phyloP scores from a whole-genome alignment of 1,139 yeast species.

The Protomyces macrosporus region DNA sequence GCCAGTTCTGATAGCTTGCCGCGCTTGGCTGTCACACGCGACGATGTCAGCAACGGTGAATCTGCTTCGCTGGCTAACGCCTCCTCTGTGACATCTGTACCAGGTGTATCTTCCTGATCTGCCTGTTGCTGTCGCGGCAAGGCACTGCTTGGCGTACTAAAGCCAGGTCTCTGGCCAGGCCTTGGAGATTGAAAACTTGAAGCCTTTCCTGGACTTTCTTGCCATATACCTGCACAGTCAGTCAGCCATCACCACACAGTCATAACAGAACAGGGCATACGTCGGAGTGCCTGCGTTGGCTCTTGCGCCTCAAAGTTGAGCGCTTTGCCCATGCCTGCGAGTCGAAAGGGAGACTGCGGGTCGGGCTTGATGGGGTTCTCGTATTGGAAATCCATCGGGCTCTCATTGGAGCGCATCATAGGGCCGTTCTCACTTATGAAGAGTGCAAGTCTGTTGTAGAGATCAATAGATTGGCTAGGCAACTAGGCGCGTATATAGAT shows the following conservation, averaged over 20 bases:
- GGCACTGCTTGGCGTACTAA: neutral
- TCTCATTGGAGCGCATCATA: slow-evolving; percentile 25
- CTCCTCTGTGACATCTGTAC: slow-evolving; percentile 23
- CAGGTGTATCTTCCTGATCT: slow-evolving; percentile 19
- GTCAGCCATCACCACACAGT: neutral
- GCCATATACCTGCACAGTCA: slow-evolving; percentile 1
- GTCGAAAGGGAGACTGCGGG: slow-evolving; percentile 23
- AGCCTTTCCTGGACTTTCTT: slow-evolving; percentile 6
- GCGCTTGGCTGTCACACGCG: slow-evolving; percentile 1
- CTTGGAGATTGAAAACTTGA: slow-evolving; percentile 10
- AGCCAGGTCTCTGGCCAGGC: neutral
- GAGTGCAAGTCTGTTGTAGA: too few species aligned
- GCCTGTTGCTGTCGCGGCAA: slow-evolving; percentile 6
- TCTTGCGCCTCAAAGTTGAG: slow-evolving; percentile 5
- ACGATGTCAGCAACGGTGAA: slow-evolving; percentile 1
- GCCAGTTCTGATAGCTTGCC: slow-evolving; percentile 35
- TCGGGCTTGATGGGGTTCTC: slow-evolving; percentile 26
- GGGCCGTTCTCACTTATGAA: neutral
- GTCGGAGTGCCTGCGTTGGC: slow-evolving; percentile 2
- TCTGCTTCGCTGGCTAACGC: slow-evolving; percentile 24
- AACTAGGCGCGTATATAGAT: too few species aligned
- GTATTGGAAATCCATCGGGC: slow-evolving; percentile 29
- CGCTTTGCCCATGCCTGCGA: slow-evolving; percentile 16
- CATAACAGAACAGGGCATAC: neutral
- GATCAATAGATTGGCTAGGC: too few species aligned